Conservation (phyloP, 305 asterid species). For the Fraxinus floribunda region DNA sequence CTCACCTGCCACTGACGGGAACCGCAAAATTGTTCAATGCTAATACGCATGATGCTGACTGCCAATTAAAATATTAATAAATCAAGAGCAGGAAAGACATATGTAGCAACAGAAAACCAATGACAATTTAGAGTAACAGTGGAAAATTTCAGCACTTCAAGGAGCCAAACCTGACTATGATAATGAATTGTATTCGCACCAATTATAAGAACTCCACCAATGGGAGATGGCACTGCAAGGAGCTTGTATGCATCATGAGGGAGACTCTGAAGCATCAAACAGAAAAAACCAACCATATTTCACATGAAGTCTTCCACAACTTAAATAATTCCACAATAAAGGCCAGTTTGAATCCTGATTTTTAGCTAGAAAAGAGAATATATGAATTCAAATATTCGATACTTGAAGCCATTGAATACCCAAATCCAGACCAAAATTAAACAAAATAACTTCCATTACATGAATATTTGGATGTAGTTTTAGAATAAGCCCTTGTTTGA, state of each 20-base stretch:
- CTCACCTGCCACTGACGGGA: constrained; percentile 73
- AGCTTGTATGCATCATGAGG: constrained; percentile 98
- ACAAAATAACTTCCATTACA: background rate
- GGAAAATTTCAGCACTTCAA: constrained; percentile 22
- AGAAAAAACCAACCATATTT: constrained; percentile 14
- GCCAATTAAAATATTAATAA: constrained; percentile 38
- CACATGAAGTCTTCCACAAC: background rate
- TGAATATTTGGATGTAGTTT: background rate
- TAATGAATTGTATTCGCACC: constrained; percentile 93
- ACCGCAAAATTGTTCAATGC: constrained; percentile 81
- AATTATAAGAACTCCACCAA: constrained; percentile 94
- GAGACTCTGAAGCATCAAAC: constrained; percentile 59
- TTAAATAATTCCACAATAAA: background rate
- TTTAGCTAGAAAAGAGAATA: background rate
- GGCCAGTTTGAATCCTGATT: constrained; percentile 6
- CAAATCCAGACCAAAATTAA: background rate
- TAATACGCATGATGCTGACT: constrained; percentile 82
- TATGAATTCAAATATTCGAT: background rate
- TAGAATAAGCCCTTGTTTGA: background rate
- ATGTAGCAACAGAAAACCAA: constrained; percentile 2
- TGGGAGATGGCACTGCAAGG: constrained; percentile 97
- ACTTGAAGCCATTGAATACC: constrained; percentile 5
- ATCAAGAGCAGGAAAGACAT: constrained; percentile 28
- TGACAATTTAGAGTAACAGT: constrained; percentile 2
- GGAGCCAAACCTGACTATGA: constrained; percentile 82